phyloP scores from a whole-genome alignment of 257 asterid species.

The Rhazya stricta region DNA sequence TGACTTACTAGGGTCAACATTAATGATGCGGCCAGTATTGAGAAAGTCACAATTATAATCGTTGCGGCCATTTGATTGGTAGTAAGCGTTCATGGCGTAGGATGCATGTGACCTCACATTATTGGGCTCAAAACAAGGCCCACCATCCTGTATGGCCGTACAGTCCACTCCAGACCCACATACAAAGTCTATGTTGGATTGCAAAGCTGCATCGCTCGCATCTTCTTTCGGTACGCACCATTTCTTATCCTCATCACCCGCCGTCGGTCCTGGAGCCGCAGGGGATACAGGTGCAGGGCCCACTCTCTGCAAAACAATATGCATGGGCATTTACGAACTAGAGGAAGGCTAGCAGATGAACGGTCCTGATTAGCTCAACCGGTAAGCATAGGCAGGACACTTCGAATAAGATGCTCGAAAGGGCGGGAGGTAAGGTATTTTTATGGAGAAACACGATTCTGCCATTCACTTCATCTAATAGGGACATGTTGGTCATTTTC shows the following conservation, averaged over 20 bases:
- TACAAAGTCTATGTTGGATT: constrained; percentile 39
- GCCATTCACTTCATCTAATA: not conserved
- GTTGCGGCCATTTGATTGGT: constrained; percentile 36
- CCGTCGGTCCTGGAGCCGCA: constrained; percentile 21
- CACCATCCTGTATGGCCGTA: constrained; percentile 38
- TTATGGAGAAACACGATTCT: no score
- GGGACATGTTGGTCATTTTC: not conserved
- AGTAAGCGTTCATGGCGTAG: constrained; percentile 51
- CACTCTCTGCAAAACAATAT: constrained; percentile 11
- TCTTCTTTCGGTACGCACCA: constrained; percentile 38
- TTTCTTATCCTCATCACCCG: constrained; percentile 16
- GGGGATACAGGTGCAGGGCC: constrained; percentile 16
- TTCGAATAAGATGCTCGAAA: not conserved
- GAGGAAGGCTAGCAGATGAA: not conserved
- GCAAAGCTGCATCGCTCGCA: constrained; percentile 32
- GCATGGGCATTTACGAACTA: not conserved
- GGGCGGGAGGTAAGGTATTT: no score
- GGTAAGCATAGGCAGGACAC: not conserved
- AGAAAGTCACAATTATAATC: constrained; percentile 32
- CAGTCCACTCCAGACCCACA: constrained; percentile 42
- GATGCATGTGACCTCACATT: constrained; percentile 36
- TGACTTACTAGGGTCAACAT: constrained; percentile 43
- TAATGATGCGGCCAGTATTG: constrained; percentile 21
- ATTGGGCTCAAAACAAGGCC: constrained; percentile 40
- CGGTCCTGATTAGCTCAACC: not conserved